Percentiles rank a stretch among this genome's conserved stretches.
Evolutionary conservation across 768 basidiomycete genomes (phyloP).

Genomic region (Podaxis pistillaris): DNA sequence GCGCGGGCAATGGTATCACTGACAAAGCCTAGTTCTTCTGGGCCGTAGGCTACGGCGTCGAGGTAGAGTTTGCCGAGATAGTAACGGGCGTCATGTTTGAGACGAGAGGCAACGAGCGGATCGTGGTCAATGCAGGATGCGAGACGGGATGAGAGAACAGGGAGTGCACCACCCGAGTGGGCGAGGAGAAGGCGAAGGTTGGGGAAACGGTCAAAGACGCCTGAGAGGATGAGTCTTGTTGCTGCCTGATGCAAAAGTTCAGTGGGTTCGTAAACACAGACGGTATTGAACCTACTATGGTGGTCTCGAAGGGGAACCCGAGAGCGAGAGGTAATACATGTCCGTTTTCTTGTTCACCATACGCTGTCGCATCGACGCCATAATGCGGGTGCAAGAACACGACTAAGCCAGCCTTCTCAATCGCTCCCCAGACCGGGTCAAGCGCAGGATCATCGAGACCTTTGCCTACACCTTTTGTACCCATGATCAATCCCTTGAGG

Average conservation of each 20-base stretch:
- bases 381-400: slow-evolving; percentile 89
- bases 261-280: slow-evolving; percentile 6
- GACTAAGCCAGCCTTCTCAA: slow-evolving; percentile 66
- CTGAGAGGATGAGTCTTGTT: slow-evolving; percentile 78
- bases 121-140: slow-evolving; percentile 87
- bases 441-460: slow-evolving; percentile 80
- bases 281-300: slow-evolving; percentile 56
- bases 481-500: slow-evolving; percentile 77
- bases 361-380: slow-evolving; percentile 70
- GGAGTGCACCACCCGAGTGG: slow-evolving; percentile 84
- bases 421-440: slow-evolving; percentile 80
- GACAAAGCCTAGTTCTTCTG: slow-evolving; percentile 81
- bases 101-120: slow-evolving; percentile 69
- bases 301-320: slow-evolving; percentile 91
- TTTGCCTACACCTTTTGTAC: slow-evolving; percentile 72
- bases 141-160: slow-evolving; percentile 80
- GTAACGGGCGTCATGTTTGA: slow-evolving; percentile 80
- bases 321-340: slow-evolving; percentile 86
- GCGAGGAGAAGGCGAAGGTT: slow-evolving; percentile 75
- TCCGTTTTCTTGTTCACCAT: slow-evolving; percentile 78
- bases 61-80: slow-evolving; percentile 80
- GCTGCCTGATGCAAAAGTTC: slow-evolving; percentile 44
- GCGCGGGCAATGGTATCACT: slow-evolving; percentile 69
- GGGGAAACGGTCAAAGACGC: slow-evolving; percentile 79
- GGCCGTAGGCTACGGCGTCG: slow-evolving; percentile 87